Evolutionary conservation across 176 grass and related monocot genomes (phyloP).

Genomic region (Leersia perrieri): DNA sequence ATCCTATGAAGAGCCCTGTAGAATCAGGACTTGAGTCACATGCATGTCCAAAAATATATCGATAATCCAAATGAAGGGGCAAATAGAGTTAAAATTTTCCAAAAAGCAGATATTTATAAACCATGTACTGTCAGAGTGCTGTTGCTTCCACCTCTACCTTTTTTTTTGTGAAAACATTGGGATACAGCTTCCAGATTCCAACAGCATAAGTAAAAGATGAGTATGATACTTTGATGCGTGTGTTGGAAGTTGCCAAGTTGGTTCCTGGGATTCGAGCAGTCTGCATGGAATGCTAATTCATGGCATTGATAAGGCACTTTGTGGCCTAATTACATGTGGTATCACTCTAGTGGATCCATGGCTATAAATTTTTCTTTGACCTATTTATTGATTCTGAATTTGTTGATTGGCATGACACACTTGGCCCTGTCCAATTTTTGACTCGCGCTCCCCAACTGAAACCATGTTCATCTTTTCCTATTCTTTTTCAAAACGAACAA

Average conservation of each 20-base stretch:
- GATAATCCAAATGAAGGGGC: background rate
- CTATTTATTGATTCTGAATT: background rate
- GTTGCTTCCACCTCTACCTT: background rate
- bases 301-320: background rate
- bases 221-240: background rate
- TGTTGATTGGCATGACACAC: background rate
- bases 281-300: background rate
- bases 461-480: background rate
- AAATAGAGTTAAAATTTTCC: background rate
- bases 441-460: background rate
- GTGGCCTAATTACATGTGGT: background rate
- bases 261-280: background rate
- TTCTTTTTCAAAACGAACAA: background rate
- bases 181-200: background rate
- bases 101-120: background rate
- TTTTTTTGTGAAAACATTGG: background rate
- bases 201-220: background rate
- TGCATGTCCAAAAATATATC: background rate
- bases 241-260: background rate
- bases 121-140: background rate
- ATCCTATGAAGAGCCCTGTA: background rate
- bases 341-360: background rate
- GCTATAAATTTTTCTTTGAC: background rate
- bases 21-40: background rate
- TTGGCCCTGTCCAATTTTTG: background rate